Percentiles rank a stretch among this genome's conserved stretches.
Evolutionary conservation across 129 eudicot genomes (phyloP).

Genomic region (Escallonia herrerae): DNA sequence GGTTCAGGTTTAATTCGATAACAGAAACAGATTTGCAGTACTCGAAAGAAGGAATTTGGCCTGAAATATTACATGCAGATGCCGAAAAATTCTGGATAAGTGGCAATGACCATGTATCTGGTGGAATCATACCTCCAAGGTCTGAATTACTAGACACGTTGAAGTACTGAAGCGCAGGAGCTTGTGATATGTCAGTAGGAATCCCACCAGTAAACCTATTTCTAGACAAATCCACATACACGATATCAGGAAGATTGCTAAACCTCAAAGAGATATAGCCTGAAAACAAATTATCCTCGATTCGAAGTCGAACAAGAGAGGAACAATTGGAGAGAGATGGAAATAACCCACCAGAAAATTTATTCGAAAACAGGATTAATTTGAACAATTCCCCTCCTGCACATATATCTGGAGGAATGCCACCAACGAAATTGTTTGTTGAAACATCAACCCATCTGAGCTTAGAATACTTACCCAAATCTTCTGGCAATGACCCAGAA

Average conservation of each 20-base stretch:
- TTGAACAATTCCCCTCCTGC: slow-evolving; percentile 49
- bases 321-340: slow-evolving; percentile 71
- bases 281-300: slow-evolving; percentile 74
- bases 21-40: slow-evolving; percentile 47
- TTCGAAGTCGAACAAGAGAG: slow-evolving; percentile 72
- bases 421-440: slow-evolving; percentile 59
- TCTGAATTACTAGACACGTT: slow-evolving; percentile 65
- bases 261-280: slow-evolving; percentile 59
- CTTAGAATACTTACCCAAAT: slow-evolving; percentile 67
- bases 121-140: slow-evolving; percentile 71
- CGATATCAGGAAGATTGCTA: slow-evolving; percentile 28
- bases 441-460: slow-evolving; percentile 85
- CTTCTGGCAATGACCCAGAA: slow-evolving; percentile 64
- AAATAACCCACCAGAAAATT: slow-evolving; percentile 60
- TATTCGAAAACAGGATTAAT: slow-evolving; percentile 76
- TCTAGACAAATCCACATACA: slow-evolving; percentile 66
- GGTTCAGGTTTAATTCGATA: slow-evolving; percentile 51
- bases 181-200: slow-evolving; percentile 52
- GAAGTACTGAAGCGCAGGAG: slow-evolving; percentile 62
- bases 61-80: slow-evolving; percentile 63
- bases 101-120: slow-evolving; percentile 59
- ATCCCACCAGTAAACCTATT: slow-evolving; percentile 70
- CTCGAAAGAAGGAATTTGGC: slow-evolving; percentile 57
- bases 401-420: slow-evolving; percentile 70
- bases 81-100: slow-evolving; percentile 67